Evolutionary conservation across 139 green algal genomes (phyloP).

Genomic region (Astrephomene gubernaculifera): DNA sequence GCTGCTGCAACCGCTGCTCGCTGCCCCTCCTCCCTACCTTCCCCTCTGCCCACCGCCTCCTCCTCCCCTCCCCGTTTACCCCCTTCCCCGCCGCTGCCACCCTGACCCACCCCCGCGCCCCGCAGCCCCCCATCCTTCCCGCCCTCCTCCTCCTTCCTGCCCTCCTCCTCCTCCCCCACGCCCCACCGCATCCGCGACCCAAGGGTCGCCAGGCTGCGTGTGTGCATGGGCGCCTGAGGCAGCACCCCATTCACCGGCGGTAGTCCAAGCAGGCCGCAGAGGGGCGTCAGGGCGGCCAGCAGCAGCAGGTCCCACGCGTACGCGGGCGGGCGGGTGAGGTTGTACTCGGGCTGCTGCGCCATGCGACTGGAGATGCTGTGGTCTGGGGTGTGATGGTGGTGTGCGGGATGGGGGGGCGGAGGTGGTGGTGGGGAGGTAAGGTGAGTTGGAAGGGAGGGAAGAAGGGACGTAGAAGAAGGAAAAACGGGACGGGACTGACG

Average conservation of each 20-base stretch:
- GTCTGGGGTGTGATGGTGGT: conserved; percentile 13
- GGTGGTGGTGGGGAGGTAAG: background rate
- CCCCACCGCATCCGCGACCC: background rate
- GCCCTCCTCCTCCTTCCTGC: background rate
- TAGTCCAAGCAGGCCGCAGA: conserved; percentile 83
- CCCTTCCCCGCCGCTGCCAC: background rate
- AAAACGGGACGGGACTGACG: background rate
- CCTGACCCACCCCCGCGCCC: background rate
- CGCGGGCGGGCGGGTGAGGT: conserved; percentile 72
- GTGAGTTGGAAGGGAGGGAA: background rate
- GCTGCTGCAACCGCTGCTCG: background rate
- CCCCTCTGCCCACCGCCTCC: background rate
- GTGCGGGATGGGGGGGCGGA: background rate
- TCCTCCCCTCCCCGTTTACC: no score
- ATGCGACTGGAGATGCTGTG: conserved; percentile 86
- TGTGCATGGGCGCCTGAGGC: conserved; percentile 91
- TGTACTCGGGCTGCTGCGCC: conserved; percentile 82
- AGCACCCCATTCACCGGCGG: conserved; percentile 92
- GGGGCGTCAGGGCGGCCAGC: conserved; percentile 73
- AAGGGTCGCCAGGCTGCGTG: conserved; percentile 70
- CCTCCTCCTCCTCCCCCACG: background rate
- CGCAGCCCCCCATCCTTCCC: background rate
- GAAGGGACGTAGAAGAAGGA: background rate
- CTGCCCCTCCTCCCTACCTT: background rate
- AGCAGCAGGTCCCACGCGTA: conserved; percentile 89